Evolutionary conservation across 352 stramenopile genomes (phyloP).

Genomic region (Globisporangium nagaii): DNA sequence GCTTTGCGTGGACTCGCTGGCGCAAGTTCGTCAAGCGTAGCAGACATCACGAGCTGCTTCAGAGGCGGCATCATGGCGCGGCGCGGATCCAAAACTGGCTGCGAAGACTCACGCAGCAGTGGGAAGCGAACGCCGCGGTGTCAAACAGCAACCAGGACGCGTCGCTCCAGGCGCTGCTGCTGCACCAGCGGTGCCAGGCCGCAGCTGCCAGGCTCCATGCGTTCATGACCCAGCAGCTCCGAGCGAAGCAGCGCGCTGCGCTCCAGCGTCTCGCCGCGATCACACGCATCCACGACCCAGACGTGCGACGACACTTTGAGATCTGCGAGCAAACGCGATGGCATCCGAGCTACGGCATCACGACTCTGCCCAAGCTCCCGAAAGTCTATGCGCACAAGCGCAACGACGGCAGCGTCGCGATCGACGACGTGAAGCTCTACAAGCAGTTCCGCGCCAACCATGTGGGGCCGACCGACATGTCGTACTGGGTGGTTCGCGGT

Average conservation of each 20-base stretch:
- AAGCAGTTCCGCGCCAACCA: constrained; percentile 67
- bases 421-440: constrained; percentile 56
- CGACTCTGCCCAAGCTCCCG: constrained; percentile 46
- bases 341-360: constrained; percentile 70
- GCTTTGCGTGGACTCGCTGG: constrained; percentile 60
- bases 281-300: constrained; percentile 7
- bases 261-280: constrained; percentile 24
- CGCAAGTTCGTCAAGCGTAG: constrained; percentile 28
- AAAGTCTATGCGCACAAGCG: constrained; percentile 22
- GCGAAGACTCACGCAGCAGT: constrained; percentile 17
- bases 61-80: constrained; percentile 17
- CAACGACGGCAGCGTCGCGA: constrained; percentile 31
- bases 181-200: constrained; percentile 35
- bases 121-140: neutral
- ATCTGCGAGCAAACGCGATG: constrained; percentile 22
- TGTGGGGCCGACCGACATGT: constrained; percentile 53
- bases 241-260: constrained; percentile 15
- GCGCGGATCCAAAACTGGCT: constrained; percentile 39
- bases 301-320: constrained; percentile 12
- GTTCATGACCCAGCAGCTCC: constrained; percentile 30
- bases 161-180: constrained; percentile 34
- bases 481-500: constrained; percentile 63
- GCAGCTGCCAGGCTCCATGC: constrained; percentile 38
- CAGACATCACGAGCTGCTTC: constrained; percentile 25
- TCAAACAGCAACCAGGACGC: constrained; percentile 8